Conservation (phyloP, 2,329 filamentous ascomycete genomes). For the Cordyceps militaris region DNA sequence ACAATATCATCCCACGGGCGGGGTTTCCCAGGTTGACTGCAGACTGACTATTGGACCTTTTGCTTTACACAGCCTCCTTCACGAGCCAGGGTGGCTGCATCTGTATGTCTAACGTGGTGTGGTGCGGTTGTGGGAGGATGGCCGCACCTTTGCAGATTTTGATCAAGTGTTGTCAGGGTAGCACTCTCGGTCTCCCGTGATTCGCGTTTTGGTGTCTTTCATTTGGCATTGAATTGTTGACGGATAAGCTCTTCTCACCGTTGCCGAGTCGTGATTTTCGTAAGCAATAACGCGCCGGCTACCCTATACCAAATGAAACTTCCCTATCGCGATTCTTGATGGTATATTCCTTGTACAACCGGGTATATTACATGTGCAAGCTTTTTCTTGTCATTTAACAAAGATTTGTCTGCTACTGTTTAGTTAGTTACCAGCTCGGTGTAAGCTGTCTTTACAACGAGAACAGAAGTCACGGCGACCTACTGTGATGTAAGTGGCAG, state of each 20-base stretch:
- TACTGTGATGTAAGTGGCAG: too few species aligned
- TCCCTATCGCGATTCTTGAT: neutral
- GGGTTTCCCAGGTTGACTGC: neutral
- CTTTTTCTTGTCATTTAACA: neutral
- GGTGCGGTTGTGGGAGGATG: neutral
- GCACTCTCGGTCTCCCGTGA: neutral
- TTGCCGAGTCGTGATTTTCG: too few species aligned
- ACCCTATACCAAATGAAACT: neutral
- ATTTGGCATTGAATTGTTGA: too few species aligned
- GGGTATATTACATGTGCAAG: neutral
- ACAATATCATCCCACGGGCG: slow-evolving; percentile 2
- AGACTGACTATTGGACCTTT: slow-evolving; percentile 9
- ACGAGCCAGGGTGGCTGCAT: neutral
- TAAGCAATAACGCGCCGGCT: neutral
- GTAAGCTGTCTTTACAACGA: too few species aligned
- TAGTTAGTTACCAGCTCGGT: too few species aligned
- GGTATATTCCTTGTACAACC: neutral
- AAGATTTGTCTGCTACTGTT: too few species aligned
- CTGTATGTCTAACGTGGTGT: neutral
- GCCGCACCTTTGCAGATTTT: neutral
- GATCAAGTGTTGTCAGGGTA: neutral
- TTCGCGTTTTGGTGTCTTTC: neutral
- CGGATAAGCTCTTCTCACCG: too few species aligned
- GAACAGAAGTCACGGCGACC: too few species aligned
- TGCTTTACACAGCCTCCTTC: slow-evolving; percentile 8